Evolutionary conservation across 805 yeast species (phyloP), one percentile per base, ranked within the genome.

Genomic region (Lachancea thermotolerans): DNA sequence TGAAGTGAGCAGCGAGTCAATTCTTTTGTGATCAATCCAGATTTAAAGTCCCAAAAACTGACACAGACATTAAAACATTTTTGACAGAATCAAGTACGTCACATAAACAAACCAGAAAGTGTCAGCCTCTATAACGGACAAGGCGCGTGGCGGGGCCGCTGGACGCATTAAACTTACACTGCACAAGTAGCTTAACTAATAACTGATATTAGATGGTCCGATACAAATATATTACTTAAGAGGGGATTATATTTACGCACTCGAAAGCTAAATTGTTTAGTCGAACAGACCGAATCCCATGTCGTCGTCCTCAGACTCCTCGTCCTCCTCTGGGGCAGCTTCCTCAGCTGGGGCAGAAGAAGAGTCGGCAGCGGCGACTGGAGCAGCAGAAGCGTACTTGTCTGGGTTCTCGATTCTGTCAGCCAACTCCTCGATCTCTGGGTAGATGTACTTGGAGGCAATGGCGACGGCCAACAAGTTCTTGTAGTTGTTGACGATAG

Each of bases 321-420:
- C 89, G 59, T 74, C 87, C 64, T 74, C 95, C 49, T 73, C 90
- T 44, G 77, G 85, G 55, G 81, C 87, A 49, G 75, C 89, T 55
- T 77, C 87, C 50, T 75, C 85, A 52, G 78, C 84, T 54, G 77
- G 82, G 50, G 79, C 78, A 45, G 71, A 75, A 55, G 74, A 65
- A 52, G 77, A 62, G 64, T 86, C 79, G 63, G 95, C 87, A 69
- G 85, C 84, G 66, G 96, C 96, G 71, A 76, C 96, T 66, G 98
- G 96, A 67, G 97, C 97, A 76, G 96, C 95, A 68, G 98, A 84
- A 70, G 98, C 99, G 77, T 91, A 93, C 73, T 96, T 96, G 58
- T 93, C 98, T 73, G 99, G 99, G 95, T 93, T 91, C 73, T 96
- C 98, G 67, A 93, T 79, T 79, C 98, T 87, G 85, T 93, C 99